These are phyloP conservation scores for Trebouxiophyceae sp. DNA, from an alignment of 163 green algal species.

Conservation along the genomic window DNA sequence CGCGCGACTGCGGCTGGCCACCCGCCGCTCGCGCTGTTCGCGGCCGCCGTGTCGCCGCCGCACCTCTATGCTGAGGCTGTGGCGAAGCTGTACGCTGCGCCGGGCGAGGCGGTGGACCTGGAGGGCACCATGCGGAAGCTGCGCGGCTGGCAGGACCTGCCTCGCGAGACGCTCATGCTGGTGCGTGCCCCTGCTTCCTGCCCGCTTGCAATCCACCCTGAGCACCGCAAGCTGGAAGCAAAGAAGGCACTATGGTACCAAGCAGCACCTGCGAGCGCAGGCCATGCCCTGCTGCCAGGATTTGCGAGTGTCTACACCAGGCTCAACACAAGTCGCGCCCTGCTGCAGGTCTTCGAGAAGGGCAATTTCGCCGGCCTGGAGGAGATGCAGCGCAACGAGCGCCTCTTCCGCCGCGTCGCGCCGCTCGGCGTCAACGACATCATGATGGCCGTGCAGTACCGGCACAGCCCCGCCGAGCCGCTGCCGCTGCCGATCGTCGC, in stretches of 20 bases:
- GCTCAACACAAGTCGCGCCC: background rate
- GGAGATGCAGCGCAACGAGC: conserved; percentile 36
- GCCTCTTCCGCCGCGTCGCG: conserved; percentile 37
- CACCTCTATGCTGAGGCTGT: conserved; percentile 36
- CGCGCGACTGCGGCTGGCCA: conserved; percentile 5
- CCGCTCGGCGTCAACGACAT: conserved; percentile 43
- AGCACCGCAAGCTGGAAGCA: too few species aligned
- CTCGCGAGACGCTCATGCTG: conserved; percentile 16
- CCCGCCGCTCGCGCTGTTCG: conserved; percentile 23
- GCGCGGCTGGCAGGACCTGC: conserved; percentile 19
- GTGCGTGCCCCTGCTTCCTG: conserved; percentile 5
- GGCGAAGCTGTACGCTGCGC: conserved; percentile 35
- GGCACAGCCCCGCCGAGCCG: background rate
- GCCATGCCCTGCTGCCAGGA: too few species aligned
- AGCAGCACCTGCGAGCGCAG: too few species aligned
- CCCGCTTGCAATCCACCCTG: too few species aligned
- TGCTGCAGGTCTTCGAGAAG: conserved; percentile 31
- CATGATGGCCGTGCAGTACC: conserved; percentile 39
- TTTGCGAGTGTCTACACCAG: too few species aligned
- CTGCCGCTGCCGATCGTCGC: conserved; percentile 20
- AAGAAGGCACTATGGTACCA: too few species aligned
- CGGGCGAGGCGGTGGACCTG: conserved; percentile 7
- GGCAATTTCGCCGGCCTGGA: conserved; percentile 47
- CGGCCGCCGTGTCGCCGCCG: conserved; percentile 36
- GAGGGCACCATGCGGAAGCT: conserved; percentile 28